Conservation (phyloP, 2,329 filamentous ascomycete genomes). For the Claviceps purpurea region DNA sequence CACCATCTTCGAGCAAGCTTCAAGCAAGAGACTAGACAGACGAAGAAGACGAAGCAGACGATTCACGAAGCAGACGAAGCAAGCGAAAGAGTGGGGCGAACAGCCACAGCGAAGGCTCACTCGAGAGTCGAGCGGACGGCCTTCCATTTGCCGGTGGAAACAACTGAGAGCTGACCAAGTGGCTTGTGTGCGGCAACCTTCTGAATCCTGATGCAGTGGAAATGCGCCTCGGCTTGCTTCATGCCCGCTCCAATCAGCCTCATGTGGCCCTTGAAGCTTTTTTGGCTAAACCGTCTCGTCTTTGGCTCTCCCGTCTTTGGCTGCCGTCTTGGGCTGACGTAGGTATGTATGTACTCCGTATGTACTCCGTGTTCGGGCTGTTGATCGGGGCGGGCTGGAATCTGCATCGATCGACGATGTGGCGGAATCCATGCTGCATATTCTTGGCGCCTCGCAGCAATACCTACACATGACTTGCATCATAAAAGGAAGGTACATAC, state of each 20-base stretch:
- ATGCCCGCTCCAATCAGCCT: neutral
- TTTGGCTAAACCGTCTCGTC: too few relatives aligned
- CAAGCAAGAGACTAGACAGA: neutral
- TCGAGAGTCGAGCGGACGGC: too few relatives aligned
- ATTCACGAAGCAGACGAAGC: too few relatives aligned
- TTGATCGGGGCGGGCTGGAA: neutral
- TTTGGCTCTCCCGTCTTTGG: neutral
- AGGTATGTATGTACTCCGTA: too few relatives aligned
- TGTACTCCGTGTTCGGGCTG: neutral
- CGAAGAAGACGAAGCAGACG: too few relatives aligned
- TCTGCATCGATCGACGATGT: conserved; percentile 2
- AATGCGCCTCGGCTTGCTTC: neutral
- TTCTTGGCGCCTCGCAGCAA: neutral
- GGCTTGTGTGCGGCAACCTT: too few relatives aligned
- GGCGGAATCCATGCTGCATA: neutral
- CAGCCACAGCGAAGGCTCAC: conserved; percentile 1
- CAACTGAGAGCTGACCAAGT: too few relatives aligned
- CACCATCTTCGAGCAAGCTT: neutral
- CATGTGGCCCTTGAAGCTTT: neutral
- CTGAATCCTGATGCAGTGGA: too few relatives aligned
- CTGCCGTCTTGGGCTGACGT: neutral
- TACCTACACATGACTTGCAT: too few relatives aligned
- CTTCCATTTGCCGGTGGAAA: too few relatives aligned
- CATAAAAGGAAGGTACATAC: too few relatives aligned
- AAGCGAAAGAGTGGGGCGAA: neutral